These are phyloP conservation scores for Colletotrichum shisoi DNA, from an alignment of 2,329 filamentous ascomycete genomes.

Conservation along the genomic window DNA sequence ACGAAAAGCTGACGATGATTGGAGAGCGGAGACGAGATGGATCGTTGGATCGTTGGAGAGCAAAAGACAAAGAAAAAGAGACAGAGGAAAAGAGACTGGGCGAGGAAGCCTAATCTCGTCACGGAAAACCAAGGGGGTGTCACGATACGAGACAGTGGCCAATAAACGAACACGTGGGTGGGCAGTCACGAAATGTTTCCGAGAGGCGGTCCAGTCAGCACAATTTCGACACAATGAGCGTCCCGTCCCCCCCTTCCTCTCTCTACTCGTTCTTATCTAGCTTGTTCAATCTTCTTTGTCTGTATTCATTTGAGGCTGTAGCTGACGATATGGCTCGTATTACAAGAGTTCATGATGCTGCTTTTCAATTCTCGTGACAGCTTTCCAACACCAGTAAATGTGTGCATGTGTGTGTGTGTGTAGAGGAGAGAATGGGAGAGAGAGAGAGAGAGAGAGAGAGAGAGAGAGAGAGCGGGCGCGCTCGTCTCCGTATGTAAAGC, in stretches of 20 bases:
- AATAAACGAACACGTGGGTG: slow-evolving; percentile 9
- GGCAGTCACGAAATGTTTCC: slow-evolving; percentile 1
- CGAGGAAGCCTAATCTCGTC: neutral
- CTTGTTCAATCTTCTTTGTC: too few relatives aligned
- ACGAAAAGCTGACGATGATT: neutral
- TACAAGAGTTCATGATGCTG: neutral
- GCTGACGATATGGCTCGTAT: neutral
- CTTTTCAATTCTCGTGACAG: too few relatives aligned
- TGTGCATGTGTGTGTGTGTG: too few relatives aligned
- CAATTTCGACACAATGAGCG: neutral
- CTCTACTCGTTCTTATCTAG: too few relatives aligned
- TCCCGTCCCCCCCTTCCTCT: too few relatives aligned
- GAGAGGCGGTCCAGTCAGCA: slow-evolving; percentile 10
- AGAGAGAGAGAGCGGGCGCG: too few relatives aligned
- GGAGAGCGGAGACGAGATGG: neutral
- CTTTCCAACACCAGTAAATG: too few relatives aligned
- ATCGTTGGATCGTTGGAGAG: neutral
- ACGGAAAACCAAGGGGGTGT: neutral
- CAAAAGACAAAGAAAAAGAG: too few relatives aligned
- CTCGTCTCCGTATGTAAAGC: neutral
- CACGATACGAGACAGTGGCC: slow-evolving; percentile 16
- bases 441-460: too few relatives aligned
- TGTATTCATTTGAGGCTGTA: neutral
- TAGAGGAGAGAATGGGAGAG: too few relatives aligned
- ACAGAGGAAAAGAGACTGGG: neutral